Percentiles rank a stretch among this genome's conserved stretches.
Evolutionary conservation across 208 protist genomes (phyloP).

Genomic region (Angomonas ambiguus): DNA sequence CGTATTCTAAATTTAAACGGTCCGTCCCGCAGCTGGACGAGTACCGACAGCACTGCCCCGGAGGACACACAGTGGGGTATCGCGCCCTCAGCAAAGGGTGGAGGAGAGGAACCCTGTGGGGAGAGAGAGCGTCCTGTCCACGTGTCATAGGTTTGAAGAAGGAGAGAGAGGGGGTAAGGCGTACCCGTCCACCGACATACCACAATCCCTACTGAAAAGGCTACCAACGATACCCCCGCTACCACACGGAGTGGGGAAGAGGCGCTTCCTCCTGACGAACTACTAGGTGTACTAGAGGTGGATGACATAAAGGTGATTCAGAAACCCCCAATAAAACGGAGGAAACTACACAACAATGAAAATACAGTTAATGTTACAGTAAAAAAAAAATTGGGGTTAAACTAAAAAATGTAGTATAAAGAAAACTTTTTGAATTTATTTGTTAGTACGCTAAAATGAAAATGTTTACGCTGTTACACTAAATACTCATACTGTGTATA

Average conservation of each 20-base stretch:
- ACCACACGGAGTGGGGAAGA: no score
- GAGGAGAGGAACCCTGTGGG: neutral
- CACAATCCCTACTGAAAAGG: neutral
- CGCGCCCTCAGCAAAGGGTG: neutral
- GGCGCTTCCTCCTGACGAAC: no score
- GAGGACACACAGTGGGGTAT: neutral
- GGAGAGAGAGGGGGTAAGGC: no score
- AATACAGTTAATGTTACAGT: neutral
- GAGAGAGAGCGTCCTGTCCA: neutral
- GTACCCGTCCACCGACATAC: neutral
- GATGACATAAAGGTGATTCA: neutral
- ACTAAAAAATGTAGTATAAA: neutral
- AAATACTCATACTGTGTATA: neutral
- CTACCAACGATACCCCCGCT: neutral
- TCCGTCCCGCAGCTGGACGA: slow-evolving; percentile 36
- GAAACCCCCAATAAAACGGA: neutral
- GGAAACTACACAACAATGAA: neutral
- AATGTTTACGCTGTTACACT: neutral
- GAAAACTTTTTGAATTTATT: neutral
- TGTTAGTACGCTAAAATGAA: neutral
- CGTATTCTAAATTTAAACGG: slow-evolving; percentile 35
- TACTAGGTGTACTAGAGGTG: no score
- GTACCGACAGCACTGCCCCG: slow-evolving; percentile 25
- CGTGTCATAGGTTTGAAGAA: no score
- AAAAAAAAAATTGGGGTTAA: neutral